phyloP scores from a whole-genome alignment of 2,329 filamentous ascomycete species.

The Verticillium longisporum region DNA sequence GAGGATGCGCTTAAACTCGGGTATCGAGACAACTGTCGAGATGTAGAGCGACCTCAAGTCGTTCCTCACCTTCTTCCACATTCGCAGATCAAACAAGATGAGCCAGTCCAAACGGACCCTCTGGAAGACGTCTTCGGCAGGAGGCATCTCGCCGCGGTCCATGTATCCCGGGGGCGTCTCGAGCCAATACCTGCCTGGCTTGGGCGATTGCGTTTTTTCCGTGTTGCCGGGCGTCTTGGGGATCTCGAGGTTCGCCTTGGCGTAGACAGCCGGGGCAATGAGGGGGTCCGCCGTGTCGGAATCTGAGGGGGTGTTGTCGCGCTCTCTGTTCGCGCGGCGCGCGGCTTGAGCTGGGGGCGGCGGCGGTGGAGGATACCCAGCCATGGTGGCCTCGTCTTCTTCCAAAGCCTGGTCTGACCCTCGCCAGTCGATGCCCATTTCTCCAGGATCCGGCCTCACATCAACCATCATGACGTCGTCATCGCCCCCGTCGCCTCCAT shows the following conservation, averaged over 20 bases:
- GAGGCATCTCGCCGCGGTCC: conserved; percentile 53
- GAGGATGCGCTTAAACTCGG: conserved; percentile 90
- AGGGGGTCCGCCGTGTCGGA: conserved; percentile 65
- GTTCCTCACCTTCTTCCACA: conserved; percentile 95
- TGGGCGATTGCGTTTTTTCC: conserved; percentile 42
- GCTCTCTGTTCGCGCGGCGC: conserved; percentile 37
- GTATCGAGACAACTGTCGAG: conserved; percentile 89
- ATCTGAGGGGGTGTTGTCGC: conserved; percentile 62
- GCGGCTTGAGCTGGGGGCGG: conserved; percentile 45
- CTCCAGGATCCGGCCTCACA: conserved; percentile 30
- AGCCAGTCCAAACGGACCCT: conserved; percentile 89
- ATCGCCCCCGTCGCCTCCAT: conserved; percentile 30
- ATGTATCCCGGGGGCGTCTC: conserved; percentile 68
- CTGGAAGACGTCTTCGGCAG: conserved; percentile 82
- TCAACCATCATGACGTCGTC: conserved; percentile 55
- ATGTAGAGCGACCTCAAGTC: conserved; percentile 92
- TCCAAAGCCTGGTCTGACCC: conserved; percentile 62
- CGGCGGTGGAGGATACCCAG: conserved; percentile 62
- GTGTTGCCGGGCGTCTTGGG: conserved; percentile 70
- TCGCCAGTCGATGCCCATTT: conserved; percentile 41
- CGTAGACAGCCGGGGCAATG: conserved; percentile 53
- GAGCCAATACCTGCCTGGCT: conserved; percentile 77
- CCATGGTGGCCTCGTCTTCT: conserved; percentile 69
- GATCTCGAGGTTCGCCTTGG: conserved; percentile 63
- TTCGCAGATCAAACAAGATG: conserved; percentile 84